Evolutionary conservation across 139 green algal species (phyloP).

Genomic region (Closterium sp.): DNA sequence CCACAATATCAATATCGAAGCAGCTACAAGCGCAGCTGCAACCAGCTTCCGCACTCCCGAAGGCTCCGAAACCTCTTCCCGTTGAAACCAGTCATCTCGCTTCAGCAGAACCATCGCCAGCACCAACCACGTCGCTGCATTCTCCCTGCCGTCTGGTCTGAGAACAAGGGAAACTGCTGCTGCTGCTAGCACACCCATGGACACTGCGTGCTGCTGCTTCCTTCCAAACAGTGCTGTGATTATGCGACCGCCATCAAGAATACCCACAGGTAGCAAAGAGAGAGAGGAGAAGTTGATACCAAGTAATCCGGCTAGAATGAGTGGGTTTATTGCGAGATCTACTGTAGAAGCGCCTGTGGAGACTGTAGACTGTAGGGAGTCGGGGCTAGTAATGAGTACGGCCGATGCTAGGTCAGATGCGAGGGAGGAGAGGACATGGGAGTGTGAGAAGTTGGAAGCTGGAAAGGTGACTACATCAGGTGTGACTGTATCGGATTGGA

Average conservation of each 20-base stretch:
- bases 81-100: conserved; percentile 15
- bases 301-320: neutral
- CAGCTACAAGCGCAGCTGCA: neutral
- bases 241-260: neutral
- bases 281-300: neutral
- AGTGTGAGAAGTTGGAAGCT: neutral
- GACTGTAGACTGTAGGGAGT: neutral
- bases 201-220: neutral
- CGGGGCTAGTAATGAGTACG: neutral
- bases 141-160: neutral
- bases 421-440: neutral
- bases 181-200: neutral
- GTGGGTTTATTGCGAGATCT: neutral
- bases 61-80: conserved; percentile 16
- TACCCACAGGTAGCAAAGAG: neutral
- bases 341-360: neutral
- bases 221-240: conserved; percentile 5
- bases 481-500: neutral
- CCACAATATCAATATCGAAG: neutral
- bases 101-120: neutral
- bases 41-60: neutral
- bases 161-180: neutral
- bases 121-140: conserved; percentile 1
- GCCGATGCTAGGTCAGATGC: neutral
- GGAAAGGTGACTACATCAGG: neutral